These are phyloP conservation scores for Magnaporthiopsis rhizophila DNA, from an alignment of 2,329 filamentous ascomycete species.

Conservation along the genomic window DNA sequence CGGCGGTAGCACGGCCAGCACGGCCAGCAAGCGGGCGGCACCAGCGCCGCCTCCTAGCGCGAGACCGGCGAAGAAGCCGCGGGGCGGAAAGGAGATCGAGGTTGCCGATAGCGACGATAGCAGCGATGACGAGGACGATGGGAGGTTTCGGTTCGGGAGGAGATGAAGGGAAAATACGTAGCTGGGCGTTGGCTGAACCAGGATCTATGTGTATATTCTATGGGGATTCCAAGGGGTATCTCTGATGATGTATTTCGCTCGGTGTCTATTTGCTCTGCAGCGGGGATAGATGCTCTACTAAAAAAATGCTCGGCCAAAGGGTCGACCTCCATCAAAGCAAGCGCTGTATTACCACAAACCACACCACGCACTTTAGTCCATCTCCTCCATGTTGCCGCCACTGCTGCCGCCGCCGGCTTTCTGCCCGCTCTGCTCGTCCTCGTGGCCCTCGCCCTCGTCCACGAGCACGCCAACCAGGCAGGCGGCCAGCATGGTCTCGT, in stretches of 20 bases:
- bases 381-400: conserved; percentile 44
- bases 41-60: conserved; percentile 25
- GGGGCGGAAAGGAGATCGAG: conserved; percentile 16
- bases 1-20: conserved; percentile 6
- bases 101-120: conserved; percentile 44
- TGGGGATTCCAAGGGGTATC: not conserved
- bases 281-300: not conserved
- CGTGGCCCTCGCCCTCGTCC: conserved; percentile 42
- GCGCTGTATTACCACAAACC: not conserved
- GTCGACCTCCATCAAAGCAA: not conserved
- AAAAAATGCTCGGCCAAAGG: too few relatives aligned
- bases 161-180: conserved; percentile 23
- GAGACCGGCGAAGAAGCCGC: conserved; percentile 27
- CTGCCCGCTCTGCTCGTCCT: conserved; percentile 14
- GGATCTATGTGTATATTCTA: not conserved
- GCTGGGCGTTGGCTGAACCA: not conserved
- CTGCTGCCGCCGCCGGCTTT: not conserved
- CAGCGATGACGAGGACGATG: conserved; percentile 44
- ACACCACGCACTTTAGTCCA: conserved; percentile 37
- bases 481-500: conserved; percentile 58
- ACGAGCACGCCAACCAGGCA: conserved; percentile 58
- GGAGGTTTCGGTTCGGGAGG: conserved; percentile 48
- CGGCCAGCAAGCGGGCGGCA: conserved; percentile 23
- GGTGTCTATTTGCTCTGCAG: not conserved
- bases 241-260: not conserved